Conservation (phyloP, 1,284 basidiomycete genomes). For the Cryptococcus deneoformans region DNA sequence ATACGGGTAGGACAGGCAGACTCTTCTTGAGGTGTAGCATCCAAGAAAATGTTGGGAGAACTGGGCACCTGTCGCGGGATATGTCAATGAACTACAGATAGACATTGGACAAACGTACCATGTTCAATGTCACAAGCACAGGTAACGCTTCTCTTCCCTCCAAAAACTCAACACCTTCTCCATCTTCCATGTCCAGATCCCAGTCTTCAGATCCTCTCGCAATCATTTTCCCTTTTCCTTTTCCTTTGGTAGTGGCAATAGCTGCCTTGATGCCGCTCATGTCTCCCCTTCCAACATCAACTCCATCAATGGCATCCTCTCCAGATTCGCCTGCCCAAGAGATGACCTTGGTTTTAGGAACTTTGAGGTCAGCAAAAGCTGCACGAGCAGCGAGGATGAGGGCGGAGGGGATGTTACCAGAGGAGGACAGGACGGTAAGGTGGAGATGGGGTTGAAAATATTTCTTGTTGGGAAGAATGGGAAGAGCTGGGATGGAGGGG, state of each 20-base stretch:
- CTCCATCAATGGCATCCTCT: conserved; percentile 14
- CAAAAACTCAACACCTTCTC: conserved; percentile 25
- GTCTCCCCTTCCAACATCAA: conserved; percentile 26
- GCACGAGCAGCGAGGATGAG: conserved; percentile 41
- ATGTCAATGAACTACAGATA: background rate
- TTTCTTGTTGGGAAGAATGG: conserved; percentile 41
- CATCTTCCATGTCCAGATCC: conserved; percentile 44
- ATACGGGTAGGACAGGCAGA: conserved; percentile 44
- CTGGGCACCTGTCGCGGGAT: conserved; percentile 26
- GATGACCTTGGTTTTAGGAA: conserved; percentile 43
- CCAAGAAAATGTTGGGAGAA: conserved; percentile 33
- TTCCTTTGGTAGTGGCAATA: conserved; percentile 30
- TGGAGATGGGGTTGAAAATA: conserved; percentile 47
- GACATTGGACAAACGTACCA: conserved; percentile 24
- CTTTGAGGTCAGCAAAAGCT: conserved; percentile 39
- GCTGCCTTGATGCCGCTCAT: conserved; percentile 47
- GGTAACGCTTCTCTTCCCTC: conserved; percentile 37
- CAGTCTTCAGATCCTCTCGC: conserved; percentile 46
- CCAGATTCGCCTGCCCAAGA: conserved; percentile 32
- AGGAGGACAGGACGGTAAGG: conserved; percentile 39
- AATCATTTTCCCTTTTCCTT: conserved; percentile 26
- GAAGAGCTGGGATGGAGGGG: conserved; percentile 39
- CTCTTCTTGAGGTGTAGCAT: conserved; percentile 46
- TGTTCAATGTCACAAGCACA: conserved; percentile 43
- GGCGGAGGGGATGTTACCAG: conserved; percentile 30